A percentile compares a stretch with the other conserved stretches of the same genome.
Evolutionary conservation across 768 basidiomycete species (phyloP).

Genomic region (Suillus variegatus): DNA sequence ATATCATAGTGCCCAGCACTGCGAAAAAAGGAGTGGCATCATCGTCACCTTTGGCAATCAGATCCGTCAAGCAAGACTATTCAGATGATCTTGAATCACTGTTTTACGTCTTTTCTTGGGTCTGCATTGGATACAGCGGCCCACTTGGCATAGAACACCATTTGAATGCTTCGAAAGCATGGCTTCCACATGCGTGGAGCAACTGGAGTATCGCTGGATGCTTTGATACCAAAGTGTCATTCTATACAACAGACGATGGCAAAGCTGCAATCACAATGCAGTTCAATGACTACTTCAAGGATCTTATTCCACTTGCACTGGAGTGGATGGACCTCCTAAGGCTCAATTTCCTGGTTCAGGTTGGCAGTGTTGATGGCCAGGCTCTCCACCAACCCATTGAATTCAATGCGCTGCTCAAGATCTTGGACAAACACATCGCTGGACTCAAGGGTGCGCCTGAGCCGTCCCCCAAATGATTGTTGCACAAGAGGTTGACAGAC

Average conservation of each 20-base stretch:
- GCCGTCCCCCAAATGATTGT: not conserved
- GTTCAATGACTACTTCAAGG: not conserved
- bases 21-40: not conserved
- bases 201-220: not conserved
- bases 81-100: slow-evolving; percentile 2
- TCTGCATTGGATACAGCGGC: not conserved
- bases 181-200: not conserved
- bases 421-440: not conserved
- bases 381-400: not conserved
- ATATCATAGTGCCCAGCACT: not conserved
- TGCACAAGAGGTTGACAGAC: not conserved
- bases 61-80: not conserved
- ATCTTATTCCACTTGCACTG: not conserved
- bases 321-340: not conserved
- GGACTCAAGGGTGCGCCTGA: not conserved
- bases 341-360: not conserved
- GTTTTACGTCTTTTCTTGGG: not conserved
- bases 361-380: not conserved
- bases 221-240: not conserved
- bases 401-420: not conserved
- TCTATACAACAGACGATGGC: not conserved
- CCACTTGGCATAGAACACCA: not conserved
- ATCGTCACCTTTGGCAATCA: not conserved
- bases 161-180: not conserved
- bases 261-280: not conserved